Percentiles rank a stretch among this genome's conserved stretches.
These are phyloP conservation scores for Collariella sp. DNA, from an alignment of 495 filamentous ascomycete genomes.

Conservation along the genomic window DNA sequence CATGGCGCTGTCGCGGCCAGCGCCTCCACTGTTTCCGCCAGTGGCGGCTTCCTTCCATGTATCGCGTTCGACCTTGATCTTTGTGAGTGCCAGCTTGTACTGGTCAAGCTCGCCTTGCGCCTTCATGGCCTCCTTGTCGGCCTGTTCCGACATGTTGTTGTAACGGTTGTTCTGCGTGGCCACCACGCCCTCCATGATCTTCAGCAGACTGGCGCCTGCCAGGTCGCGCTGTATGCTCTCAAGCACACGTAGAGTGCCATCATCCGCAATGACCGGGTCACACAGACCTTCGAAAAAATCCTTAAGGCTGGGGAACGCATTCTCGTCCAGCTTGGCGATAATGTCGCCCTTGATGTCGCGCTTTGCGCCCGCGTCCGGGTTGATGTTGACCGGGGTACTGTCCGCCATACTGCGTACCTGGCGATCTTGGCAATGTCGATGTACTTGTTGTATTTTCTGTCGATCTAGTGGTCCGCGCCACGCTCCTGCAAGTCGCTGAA, in stretches of 20 bases:
- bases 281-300: background rate
- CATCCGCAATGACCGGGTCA: background rate
- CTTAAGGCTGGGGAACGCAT: background rate
- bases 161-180: background rate
- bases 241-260: background rate
- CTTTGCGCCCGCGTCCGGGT: background rate
- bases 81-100: background rate
- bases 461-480: background rate
- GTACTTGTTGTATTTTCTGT: background rate
- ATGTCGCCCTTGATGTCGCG: background rate
- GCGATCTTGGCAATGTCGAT: no score
- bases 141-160: no score
- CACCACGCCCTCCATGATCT: background rate
- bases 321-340: background rate
- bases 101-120: no score
- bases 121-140: no score
- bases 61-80: background rate
- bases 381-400: background rate
- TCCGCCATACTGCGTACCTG: no score
- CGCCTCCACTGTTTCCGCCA: background rate
- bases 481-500: no score
- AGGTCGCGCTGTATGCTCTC: background rate
- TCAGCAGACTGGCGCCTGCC: no score
- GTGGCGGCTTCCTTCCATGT: background rate
- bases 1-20: background rate